Percentiles rank a stretch among this genome's conserved stretches.
Evolutionary conservation across 2,329 filamentous ascomycete species (phyloP).

Genomic region (Phyllosticta ampelicida): DNA sequence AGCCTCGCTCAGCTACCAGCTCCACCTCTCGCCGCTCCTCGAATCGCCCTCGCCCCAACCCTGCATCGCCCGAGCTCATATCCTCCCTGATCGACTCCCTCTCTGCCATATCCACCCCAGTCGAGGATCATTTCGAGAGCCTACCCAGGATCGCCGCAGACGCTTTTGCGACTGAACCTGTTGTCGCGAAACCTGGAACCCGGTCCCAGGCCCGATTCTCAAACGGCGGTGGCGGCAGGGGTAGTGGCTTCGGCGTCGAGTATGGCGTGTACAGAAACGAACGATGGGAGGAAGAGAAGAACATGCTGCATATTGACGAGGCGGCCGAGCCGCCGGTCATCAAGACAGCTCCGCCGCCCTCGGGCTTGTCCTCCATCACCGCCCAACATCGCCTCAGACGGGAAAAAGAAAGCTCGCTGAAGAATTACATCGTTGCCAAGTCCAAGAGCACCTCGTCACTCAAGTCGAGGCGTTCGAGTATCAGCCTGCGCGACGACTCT

Average conservation of each 20-base stretch:
- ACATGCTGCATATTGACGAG: slow-evolving; percentile 40
- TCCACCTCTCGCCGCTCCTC: slow-evolving; percentile 19
- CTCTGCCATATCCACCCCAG: slow-evolving; percentile 50
- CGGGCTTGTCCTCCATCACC: slow-evolving; percentile 62
- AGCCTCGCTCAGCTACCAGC: slow-evolving; percentile 10
- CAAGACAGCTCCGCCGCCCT: slow-evolving; percentile 36
- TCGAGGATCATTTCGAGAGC: slow-evolving; percentile 58
- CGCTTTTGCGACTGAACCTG: slow-evolving; percentile 17
- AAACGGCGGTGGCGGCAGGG: slow-evolving; percentile 15
- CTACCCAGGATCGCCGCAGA: slow-evolving; percentile 21
- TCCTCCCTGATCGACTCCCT: slow-evolving; percentile 52
- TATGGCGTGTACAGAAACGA: slow-evolving; percentile 55
- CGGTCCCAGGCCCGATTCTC: background rate
- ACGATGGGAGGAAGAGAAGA: slow-evolving; percentile 37
- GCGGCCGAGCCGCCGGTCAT: slow-evolving; percentile 59
- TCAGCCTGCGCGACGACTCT: slow-evolving; percentile 12
- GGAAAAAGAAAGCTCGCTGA: slow-evolving; percentile 38
- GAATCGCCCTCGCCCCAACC: slow-evolving; percentile 26
- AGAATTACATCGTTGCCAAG: slow-evolving; percentile 42
- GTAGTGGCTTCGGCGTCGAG: slow-evolving; percentile 56
- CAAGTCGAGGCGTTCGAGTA: slow-evolving; percentile 22
- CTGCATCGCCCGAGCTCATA: slow-evolving; percentile 57
- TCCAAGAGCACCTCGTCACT: slow-evolving; percentile 26
- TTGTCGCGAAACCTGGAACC: slow-evolving; percentile 17
- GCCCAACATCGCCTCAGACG: slow-evolving; percentile 42